Percentiles rank a stretch among this genome's conserved stretches.
Conservation (phyloP, 192 early-diverging fungal species). For the Coemansia sp. region DNA sequence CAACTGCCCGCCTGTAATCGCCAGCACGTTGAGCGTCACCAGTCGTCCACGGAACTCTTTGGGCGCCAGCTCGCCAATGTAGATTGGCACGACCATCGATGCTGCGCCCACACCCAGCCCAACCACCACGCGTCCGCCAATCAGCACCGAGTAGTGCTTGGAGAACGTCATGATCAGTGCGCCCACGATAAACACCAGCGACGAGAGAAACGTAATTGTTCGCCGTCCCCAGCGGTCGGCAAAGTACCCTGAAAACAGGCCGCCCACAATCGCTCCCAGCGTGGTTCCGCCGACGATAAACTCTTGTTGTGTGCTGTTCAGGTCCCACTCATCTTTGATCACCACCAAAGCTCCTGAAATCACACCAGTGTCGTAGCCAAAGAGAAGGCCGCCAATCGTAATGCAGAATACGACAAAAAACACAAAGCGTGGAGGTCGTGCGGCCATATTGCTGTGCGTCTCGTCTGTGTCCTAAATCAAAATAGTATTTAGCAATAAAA, state of each 20-base stretch:
- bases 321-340: constrained; percentile 48
- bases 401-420: constrained; percentile 55
- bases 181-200: constrained; percentile 57
- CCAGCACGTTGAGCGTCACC: constrained; percentile 59
- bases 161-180: constrained; percentile 59
- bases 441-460: constrained; percentile 6
- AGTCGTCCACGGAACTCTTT: constrained; percentile 60
- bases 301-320: constrained; percentile 50
- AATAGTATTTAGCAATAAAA: not conserved
- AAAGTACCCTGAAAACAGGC: constrained; percentile 65
- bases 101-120: constrained; percentile 57
- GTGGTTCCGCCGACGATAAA: constrained; percentile 55
- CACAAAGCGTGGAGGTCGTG: constrained; percentile 40
- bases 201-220: constrained; percentile 50
- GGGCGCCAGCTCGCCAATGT: constrained; percentile 60
- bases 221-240: constrained; percentile 65
- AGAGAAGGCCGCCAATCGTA: constrained; percentile 56
- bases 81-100: constrained; percentile 56
- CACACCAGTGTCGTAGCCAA: constrained; percentile 58
- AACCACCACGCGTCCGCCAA: constrained; percentile 56
- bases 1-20: constrained; percentile 61
- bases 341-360: constrained; percentile 54
- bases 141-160: constrained; percentile 44
- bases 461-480: not conserved
- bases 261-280: constrained; percentile 62